Percentiles rank a stretch among this genome's conserved stretches.
Evolutionary conservation across 208 protist species (phyloP).

Genomic region (Sergeia podlipaevii): DNA sequence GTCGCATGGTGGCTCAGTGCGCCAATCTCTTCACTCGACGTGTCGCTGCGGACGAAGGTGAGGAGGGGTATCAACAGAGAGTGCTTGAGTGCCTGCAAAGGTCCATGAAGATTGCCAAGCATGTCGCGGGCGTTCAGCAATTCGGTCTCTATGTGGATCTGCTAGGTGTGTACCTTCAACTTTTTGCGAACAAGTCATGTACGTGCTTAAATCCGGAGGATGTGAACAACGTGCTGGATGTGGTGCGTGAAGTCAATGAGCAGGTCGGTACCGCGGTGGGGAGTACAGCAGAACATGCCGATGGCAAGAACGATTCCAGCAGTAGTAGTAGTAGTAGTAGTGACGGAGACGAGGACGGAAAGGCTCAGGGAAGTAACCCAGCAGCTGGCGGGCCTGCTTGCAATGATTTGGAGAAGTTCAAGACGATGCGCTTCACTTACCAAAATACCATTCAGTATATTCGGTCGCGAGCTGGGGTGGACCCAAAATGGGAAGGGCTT

Average conservation of each 20-base stretch:
- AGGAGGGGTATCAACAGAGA: not conserved
- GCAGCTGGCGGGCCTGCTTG: not conserved
- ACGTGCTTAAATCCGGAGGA: constrained; percentile 52
- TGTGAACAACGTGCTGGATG: constrained; percentile 52
- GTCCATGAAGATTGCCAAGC: constrained; percentile 90
- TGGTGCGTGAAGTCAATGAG: constrained; percentile 46
- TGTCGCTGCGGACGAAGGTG: not conserved
- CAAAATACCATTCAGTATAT: constrained; percentile 79
- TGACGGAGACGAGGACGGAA: not conserved
- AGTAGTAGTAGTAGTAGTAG: too few species aligned
- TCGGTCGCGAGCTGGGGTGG: constrained; percentile 44
- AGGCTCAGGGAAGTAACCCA: not conserved
- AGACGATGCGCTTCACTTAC: constrained; percentile 34
- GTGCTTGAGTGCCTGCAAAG: constrained; percentile 93
- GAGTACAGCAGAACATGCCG: not conserved
- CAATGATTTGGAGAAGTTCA: constrained; percentile 9
- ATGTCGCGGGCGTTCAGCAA: constrained; percentile 58
- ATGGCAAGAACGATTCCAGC: not conserved
- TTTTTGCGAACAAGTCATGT: constrained; percentile 71
- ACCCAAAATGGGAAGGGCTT: constrained; percentile 69
- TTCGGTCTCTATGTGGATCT: constrained; percentile 94
- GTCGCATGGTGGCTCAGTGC: constrained; percentile 67
- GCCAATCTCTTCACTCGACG: constrained; percentile 85
- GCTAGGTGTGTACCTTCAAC: constrained; percentile 93
- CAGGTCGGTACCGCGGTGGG: not conserved